Percentiles rank a stretch among this genome's conserved stretches.
phyloP scores from a whole-genome alignment of 2,329 filamentous ascomycete genomes.

The Exserohilum turcica region DNA sequence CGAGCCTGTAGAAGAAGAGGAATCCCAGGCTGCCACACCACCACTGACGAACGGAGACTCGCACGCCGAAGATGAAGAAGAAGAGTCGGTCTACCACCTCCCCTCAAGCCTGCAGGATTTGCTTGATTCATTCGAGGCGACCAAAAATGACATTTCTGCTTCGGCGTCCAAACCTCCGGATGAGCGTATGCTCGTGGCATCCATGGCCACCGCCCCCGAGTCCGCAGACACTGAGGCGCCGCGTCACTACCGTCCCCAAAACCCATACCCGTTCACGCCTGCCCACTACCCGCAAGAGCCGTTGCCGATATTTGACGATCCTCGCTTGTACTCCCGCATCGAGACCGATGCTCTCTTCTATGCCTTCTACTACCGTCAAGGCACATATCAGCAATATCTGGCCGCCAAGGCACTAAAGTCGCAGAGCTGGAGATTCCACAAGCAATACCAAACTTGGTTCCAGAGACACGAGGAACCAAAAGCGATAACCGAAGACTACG shows the following conservation, averaged over 20 bases:
- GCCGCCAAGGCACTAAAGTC: conserved; percentile 97
- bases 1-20: conserved; percentile 43
- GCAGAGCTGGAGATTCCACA: conserved; percentile 98
- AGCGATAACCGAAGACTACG: conserved; percentile 96
- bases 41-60: conserved; percentile 59
- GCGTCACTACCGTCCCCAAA: conserved; percentile 81
- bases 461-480: conserved; percentile 98
- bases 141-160: conserved; percentile 70
- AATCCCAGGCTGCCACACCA: conserved; percentile 44
- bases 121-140: conserved; percentile 85
- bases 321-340: conserved; percentile 82
- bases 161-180: conserved; percentile 66
- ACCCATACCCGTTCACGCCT: conserved; percentile 73
- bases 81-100: conserved; percentile 90
- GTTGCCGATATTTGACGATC: conserved; percentile 89
- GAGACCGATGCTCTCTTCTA: conserved; percentile 98
- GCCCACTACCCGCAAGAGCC: conserved; percentile 91
- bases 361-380: conserved; percentile 98
- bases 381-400: conserved; percentile 92
- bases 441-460: conserved; percentile 99
- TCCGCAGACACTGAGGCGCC: conserved; percentile 80
- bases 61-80: conserved; percentile 59
- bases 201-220: conserved; percentile 75
- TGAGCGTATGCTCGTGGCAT: conserved; percentile 75
- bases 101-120: conserved; percentile 87